phyloP scores from a whole-genome alignment of 148 eudicot genomes.

The Rhododendron williamsianum region DNA sequence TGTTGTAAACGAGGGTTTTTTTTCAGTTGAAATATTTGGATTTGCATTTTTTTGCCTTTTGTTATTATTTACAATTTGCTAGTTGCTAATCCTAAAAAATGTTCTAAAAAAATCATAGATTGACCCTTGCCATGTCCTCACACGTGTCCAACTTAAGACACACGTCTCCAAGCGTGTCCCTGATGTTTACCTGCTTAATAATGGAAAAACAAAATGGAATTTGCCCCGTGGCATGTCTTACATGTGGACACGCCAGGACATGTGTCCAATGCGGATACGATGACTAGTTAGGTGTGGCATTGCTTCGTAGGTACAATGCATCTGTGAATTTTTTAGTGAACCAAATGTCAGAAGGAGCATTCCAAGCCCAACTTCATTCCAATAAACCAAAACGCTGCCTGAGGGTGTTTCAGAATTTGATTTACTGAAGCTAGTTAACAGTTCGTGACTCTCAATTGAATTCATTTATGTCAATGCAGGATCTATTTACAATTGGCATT shows the following conservation, averaged over 20 bases:
- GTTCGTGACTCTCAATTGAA: background rate
- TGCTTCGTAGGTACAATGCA: background rate
- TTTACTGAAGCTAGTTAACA: background rate
- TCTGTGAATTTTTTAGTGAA: background rate
- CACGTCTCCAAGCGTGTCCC: background rate
- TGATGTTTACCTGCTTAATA: background rate
- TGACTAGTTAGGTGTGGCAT: background rate
- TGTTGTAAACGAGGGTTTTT: too few species aligned
- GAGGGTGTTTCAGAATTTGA: background rate
- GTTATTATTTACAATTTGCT: too few species aligned
- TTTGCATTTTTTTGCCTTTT: too few species aligned
- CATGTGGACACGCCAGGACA: background rate
- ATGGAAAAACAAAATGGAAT: background rate
- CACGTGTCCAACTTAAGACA: background rate
- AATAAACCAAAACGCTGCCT: background rate
- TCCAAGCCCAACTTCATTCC: background rate
- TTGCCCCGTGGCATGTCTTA: background rate
- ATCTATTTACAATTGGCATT: slow-evolving; percentile 74
- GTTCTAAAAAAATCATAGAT: background rate
- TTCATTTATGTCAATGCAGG: slow-evolving; percentile 32
- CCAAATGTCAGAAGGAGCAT: background rate
- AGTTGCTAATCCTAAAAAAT: too few species aligned
- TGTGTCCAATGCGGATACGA: too few species aligned
- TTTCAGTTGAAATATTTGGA: too few species aligned
- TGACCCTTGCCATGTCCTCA: background rate